Conservation (phyloP, 208 protist species). For the Trypanosoma vivax region DNA sequence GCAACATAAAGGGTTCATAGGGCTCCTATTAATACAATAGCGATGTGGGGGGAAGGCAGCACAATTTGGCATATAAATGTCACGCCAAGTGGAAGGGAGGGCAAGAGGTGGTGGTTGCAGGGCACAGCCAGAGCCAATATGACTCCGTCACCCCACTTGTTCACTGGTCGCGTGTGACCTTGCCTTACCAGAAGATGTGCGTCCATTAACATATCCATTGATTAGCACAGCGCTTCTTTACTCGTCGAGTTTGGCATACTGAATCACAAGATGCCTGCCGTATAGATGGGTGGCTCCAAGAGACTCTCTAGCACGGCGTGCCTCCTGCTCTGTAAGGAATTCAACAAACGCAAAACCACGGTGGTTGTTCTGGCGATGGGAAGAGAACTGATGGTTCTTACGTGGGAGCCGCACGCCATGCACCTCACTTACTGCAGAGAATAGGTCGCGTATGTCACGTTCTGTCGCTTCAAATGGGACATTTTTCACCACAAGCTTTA, state of each 20-base stretch:
- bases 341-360: constrained; percentile 99
- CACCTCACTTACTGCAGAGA: constrained; percentile 94
- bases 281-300: constrained; percentile 96
- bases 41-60: too few relatives aligned
- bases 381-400: constrained; percentile 84
- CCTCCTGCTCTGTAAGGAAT: constrained; percentile 94
- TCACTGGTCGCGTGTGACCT: not conserved
- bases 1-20: too few relatives aligned
- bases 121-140: too few relatives aligned
- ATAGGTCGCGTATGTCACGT: constrained; percentile 95
- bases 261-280: constrained; percentile 94
- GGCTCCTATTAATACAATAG: too few relatives aligned
- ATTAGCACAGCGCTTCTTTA: not conserved
- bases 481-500: constrained; percentile 97
- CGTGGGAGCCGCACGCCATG: constrained; percentile 94
- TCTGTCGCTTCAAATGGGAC: constrained; percentile 97
- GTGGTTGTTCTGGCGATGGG: constrained; percentile 84
- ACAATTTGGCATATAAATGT: too few relatives aligned
- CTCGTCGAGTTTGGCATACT: constrained; percentile 92
- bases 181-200: not conserved
- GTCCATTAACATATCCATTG: not conserved
- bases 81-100: too few relatives aligned
- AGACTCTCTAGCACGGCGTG: constrained; percentile 86
- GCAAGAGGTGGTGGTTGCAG: too few relatives aligned
- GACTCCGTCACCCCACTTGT: too few relatives aligned